Conservation (phyloP, 768 basidiomycete genomes). For the Podaxis sp. region DNA sequence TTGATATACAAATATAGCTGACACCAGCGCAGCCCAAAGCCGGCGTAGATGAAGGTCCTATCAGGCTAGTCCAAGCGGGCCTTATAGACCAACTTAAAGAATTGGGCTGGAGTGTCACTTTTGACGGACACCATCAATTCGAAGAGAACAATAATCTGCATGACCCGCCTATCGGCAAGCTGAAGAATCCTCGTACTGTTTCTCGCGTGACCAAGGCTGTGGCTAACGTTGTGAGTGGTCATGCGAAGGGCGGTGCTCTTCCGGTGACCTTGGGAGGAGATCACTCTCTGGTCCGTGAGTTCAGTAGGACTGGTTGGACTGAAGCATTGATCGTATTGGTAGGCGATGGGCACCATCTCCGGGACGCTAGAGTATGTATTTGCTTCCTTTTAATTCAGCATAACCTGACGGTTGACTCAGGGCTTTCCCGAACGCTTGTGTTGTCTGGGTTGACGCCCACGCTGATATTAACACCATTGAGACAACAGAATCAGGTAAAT, state of each 20-base stretch:
- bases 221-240: slow-evolving; percentile 70
- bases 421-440: slow-evolving; percentile 74
- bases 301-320: slow-evolving; percentile 4
- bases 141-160: slow-evolving; percentile 62
- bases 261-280: slow-evolving; percentile 95
- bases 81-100: slow-evolving; percentile 72
- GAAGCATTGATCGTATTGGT: slow-evolving; percentile 15
- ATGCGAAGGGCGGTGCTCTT: slow-evolving; percentile 76
- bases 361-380: slow-evolving; percentile 73
- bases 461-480: slow-evolving; percentile 93
- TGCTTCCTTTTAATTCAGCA: not conserved
- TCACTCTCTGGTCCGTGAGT: slow-evolving; percentile 76
- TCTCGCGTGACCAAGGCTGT: slow-evolving; percentile 80
- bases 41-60: slow-evolving; percentile 88
- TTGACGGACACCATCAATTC: slow-evolving; percentile 89
- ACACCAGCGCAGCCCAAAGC: slow-evolving; percentile 53
- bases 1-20: slow-evolving; percentile 13
- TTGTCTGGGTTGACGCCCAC: slow-evolving; percentile 97
- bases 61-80: slow-evolving; percentile 85
- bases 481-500: slow-evolving; percentile 71
- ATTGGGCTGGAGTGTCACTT: slow-evolving; percentile 88
- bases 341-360: slow-evolving; percentile 91
- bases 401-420: slow-evolving; percentile 32
- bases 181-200: slow-evolving; percentile 90
- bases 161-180: slow-evolving; percentile 82